Percentiles rank a stretch among this genome's conserved stretches.
phyloP scores from a whole-genome alignment of 805 yeast genomes.

The Candida vartiovaarae region DNA sequence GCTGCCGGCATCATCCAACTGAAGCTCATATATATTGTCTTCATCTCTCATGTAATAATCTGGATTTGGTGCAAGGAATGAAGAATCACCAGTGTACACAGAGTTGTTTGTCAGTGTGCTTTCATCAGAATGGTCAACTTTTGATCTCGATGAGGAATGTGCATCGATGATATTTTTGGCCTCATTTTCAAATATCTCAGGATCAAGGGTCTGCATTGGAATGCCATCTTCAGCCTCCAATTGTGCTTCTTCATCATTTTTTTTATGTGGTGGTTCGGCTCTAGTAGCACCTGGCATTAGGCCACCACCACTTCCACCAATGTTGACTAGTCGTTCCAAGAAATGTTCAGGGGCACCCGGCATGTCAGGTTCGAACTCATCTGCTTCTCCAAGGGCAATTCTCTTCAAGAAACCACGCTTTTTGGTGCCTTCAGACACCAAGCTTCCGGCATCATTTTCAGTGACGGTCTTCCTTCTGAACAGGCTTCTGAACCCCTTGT shows the following conservation, averaged over 20 bases:
- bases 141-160: slow-evolving; percentile 28
- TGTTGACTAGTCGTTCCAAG: slow-evolving; percentile 24
- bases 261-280: slow-evolving; percentile 7
- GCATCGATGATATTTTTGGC: slow-evolving; percentile 48
- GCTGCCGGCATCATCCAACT: slow-evolving; percentile 27
- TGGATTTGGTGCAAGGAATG: slow-evolving; percentile 34
- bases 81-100: slow-evolving; percentile 7
- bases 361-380: slow-evolving; percentile 17
- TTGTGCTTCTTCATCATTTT: slow-evolving; percentile 32
- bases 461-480: slow-evolving; percentile 12
- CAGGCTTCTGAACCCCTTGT: slow-evolving; percentile 11
- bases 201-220: slow-evolving; percentile 38
- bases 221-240: slow-evolving; percentile 29
- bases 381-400: slow-evolving; percentile 17
- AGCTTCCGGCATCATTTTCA: slow-evolving; percentile 4
- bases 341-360: slow-evolving; percentile 22
- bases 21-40: slow-evolving; percentile 22
- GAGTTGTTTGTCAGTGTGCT: slow-evolving; percentile 22
- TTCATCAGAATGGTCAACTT: slow-evolving; percentile 12
- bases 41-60: slow-evolving; percentile 31
- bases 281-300: slow-evolving; percentile 29
- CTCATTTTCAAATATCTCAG: slow-evolving; percentile 38
- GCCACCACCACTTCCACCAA: slow-evolving; percentile 31
- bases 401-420: slow-evolving; percentile 10
- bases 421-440: slow-evolving; percentile 2